These are phyloP conservation scores for Suillus ampliporus DNA, from an alignment of 768 basidiomycete species.

Conservation along the genomic window DNA sequence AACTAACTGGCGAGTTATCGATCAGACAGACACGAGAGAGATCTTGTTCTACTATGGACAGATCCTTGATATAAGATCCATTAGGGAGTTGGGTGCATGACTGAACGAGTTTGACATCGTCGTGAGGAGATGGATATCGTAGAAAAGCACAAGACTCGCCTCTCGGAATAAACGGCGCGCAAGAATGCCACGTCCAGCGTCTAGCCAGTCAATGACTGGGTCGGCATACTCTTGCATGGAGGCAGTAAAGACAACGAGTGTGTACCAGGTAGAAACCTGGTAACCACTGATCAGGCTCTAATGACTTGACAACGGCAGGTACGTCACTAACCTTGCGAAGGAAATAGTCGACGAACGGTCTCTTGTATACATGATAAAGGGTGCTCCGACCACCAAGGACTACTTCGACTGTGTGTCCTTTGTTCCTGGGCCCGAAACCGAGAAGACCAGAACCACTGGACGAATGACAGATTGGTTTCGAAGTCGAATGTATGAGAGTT, in stretches of 20 bases:
- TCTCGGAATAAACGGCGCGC: constrained; percentile 90
- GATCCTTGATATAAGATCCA: constrained; percentile 94
- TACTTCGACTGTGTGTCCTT: constrained; percentile 91
- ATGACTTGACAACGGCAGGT: not conserved
- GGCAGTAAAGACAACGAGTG: constrained; percentile 97
- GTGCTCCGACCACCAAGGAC: constrained; percentile 87
- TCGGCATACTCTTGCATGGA: constrained; percentile 99
- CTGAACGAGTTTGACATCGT: constrained; percentile 44
- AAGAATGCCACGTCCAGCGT: constrained; percentile 91
- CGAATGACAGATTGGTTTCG: constrained; percentile 65
- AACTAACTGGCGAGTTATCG: constrained; percentile 95
- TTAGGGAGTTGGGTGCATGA: constrained; percentile 92
- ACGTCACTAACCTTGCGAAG: constrained; percentile 71
- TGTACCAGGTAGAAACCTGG: constrained; percentile 99
- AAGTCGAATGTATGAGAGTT: constrained; percentile 97
- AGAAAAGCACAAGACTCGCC: constrained; percentile 52
- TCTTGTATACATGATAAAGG: constrained; percentile 97
- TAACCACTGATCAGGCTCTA: constrained; percentile 9
- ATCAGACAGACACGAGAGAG: constrained; percentile 92
- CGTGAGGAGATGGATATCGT: constrained; percentile 3
- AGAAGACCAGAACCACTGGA: constrained; percentile 63
- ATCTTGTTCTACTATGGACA: constrained; percentile 86
- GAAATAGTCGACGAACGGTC: constrained; percentile 97
- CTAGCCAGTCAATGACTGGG: constrained; percentile 99
- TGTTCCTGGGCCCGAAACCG: constrained; percentile 63